phyloP scores from a whole-genome alignment of 108 stramenopile genomes.

The Pseudonitzschia multistriata region DNA sequence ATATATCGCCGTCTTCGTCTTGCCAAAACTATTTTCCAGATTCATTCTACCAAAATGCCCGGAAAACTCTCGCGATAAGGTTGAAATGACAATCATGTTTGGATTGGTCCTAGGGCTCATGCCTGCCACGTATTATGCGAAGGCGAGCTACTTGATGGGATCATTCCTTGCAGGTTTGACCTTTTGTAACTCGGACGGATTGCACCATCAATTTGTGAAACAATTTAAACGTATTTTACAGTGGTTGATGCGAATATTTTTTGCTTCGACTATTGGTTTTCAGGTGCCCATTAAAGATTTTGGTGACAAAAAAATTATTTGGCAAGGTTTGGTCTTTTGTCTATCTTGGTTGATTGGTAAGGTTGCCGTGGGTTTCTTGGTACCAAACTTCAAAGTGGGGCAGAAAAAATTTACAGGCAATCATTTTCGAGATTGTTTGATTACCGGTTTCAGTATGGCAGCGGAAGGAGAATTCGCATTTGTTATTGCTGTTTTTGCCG shows the following conservation, averaged over 20 bases:
- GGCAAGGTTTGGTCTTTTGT: conserved; percentile 63
- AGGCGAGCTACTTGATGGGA: conserved; percentile 60
- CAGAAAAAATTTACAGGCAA: conserved; percentile 43
- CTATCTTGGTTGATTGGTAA: conserved; percentile 64
- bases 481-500: conserved; percentile 75
- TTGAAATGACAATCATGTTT: conserved; percentile 57
- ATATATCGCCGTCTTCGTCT: conserved; percentile 53
- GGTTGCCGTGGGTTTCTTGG: conserved; percentile 73
- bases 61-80: conserved; percentile 39
- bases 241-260: conserved; percentile 89
- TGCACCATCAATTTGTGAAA: conserved; percentile 56
- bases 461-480: conserved; percentile 83
- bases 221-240: conserved; percentile 82
- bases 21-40: conserved; percentile 50
- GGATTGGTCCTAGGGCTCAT: conserved; percentile 52
- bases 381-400: conserved; percentile 74
- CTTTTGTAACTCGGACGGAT: conserved; percentile 65
- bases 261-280: conserved; percentile 78
- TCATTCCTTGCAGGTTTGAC: conserved; percentile 69
- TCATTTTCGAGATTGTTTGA: conserved; percentile 58
- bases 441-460: conserved; percentile 75
- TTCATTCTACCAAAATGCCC: conserved; percentile 32
- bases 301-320: conserved; percentile 55
- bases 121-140: conserved; percentile 58
- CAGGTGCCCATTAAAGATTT: conserved; percentile 74